These are phyloP conservation scores for Fistulina hepatica DNA, from an alignment of 1,284 basidiomycete species.

Conservation along the genomic window DNA sequence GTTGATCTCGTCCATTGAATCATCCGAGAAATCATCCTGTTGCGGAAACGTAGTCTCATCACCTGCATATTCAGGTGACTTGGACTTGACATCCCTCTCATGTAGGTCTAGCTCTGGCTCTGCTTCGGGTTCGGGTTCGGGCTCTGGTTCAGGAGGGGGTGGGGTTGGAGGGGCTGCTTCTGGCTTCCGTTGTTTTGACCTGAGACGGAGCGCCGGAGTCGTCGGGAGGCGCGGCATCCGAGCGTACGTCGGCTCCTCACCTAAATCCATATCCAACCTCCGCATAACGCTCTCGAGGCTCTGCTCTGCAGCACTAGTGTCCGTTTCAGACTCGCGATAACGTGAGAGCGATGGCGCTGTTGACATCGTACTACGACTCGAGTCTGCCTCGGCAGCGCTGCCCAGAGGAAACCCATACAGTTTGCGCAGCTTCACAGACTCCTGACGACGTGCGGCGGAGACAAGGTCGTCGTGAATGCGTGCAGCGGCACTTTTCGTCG, in stretches of 20 bases:
- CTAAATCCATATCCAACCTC: slow-evolving; percentile 35
- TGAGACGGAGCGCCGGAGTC: slow-evolving; percentile 15
- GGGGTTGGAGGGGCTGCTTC: slow-evolving; percentile 3
- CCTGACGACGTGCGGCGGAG: slow-evolving; percentile 33
- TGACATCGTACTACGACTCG: slow-evolving; percentile 54
- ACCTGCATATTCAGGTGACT: not conserved
- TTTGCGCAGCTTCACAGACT: slow-evolving; percentile 19
- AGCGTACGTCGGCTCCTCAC: slow-evolving; percentile 7
- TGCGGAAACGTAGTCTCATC: not conserved
- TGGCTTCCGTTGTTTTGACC: slow-evolving; percentile 1
- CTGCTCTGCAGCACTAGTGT: slow-evolving; percentile 32
- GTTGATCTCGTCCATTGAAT: not conserved
- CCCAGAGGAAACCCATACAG: slow-evolving; percentile 15
- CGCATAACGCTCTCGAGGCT: slow-evolving; percentile 43
- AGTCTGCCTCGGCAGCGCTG: slow-evolving; percentile 30
- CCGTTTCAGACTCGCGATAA: slow-evolving; percentile 36
- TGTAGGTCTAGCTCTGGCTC: not conserved
- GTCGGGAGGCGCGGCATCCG: slow-evolving; percentile 12
- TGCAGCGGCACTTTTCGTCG: slow-evolving; percentile 53
- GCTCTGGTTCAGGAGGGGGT: not conserved
- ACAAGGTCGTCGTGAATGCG: slow-evolving; percentile 55
- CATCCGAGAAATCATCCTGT: not conserved
- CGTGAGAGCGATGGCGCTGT: slow-evolving; percentile 58
- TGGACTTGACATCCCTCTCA: not conserved
- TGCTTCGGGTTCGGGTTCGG: slow-evolving; percentile 2